phyloP scores from a whole-genome alignment of 441 rosid species.

The Populus hybrid region DNA sequence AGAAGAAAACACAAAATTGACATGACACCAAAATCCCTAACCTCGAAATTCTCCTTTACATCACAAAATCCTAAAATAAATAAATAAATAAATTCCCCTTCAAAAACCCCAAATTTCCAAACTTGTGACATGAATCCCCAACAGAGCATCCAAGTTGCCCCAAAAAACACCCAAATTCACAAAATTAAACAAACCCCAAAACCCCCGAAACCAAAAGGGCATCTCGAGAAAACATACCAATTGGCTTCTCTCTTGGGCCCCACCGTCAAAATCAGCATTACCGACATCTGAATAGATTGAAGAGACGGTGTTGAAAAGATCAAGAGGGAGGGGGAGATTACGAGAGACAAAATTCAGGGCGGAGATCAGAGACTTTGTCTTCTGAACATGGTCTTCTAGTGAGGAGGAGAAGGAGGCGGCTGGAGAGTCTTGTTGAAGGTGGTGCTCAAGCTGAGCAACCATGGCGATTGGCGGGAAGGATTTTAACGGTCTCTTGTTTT shows the following conservation, averaged over 20 bases:
- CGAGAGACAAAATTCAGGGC: conserved; percentile 91
- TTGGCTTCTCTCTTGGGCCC: conserved; percentile 22
- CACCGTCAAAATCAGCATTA: conserved; percentile 13
- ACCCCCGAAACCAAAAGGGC: conserved; percentile 19
- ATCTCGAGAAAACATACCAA: conserved; percentile 44
- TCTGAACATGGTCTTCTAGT: conserved; percentile 35
- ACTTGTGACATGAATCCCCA: neutral
- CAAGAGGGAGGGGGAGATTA: conserved; percentile 85
- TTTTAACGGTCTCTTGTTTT: conserved; percentile 15
- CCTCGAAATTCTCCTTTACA: conserved; percentile 1
- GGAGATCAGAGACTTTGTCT: conserved; percentile 71
- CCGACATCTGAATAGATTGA: conserved; percentile 53
- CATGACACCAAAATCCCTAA: neutral
- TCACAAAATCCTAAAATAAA: neutral
- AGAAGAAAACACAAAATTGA: neutral
- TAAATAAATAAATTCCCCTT: neutral
- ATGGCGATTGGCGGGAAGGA: conserved; percentile 44
- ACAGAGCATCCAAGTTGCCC: conserved; percentile 8
- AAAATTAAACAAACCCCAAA: conserved; percentile 12
- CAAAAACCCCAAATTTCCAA: neutral
- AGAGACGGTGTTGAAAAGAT: conserved; percentile 64
- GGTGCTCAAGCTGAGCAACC: conserved; percentile 66
- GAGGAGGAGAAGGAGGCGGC: conserved; percentile 21
- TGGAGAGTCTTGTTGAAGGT: conserved; percentile 21
- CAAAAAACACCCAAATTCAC: conserved; percentile 16